Base-by-base conservation (phyloP, 345 rosid genomes). In the Syzygium aromaticum region DNA sequence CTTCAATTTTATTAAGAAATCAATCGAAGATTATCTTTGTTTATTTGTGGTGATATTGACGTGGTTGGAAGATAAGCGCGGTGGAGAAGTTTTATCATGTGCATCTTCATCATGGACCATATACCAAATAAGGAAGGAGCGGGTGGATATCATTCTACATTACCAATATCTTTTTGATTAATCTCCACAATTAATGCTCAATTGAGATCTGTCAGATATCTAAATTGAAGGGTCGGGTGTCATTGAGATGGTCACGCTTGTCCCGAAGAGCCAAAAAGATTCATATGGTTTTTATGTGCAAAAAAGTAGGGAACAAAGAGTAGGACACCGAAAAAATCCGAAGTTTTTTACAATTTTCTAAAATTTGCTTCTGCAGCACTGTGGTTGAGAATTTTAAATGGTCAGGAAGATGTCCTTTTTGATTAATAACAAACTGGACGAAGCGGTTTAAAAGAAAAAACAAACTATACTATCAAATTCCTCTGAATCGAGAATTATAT, bases 371-470 rank as follows among this genome's bases (percentile, higher is more conserved):
- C 19, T n/a, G n/a, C 30, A 27, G 11, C 13, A 11, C 2, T n/a
- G 17, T 12, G 73, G 73, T 27, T 27, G 73, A 61, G 73, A 61
- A 12, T n/a, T 13, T 13, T 15, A n/a, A 27, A 61, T 27, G 1
- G 73, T n/a, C 2, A n/a, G 4, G 73, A 61, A 61, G 38, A 61
- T 61, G 17, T 1, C 73, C 38, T 61, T n/a, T n/a, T n/a, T 6
- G 1, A 61, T 4, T 0, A 3, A n/a, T 61, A 14, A 3, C n/a
- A n/a, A 61, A 2, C 4, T 6, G 7, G 17, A n/a, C 19, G 7
- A n/a, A 61, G n/a, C 4, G 1, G 2, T 61, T 61, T n/a, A 13
- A 61, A 61, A 61, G 14, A 61, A n/a, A 61, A n/a, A 2, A 14
- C 19, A 3, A 43, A 43, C 46, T n/a, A 0, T 16, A 61, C 9